Percentiles rank a stretch among this genome's conserved stretches.
phyloP scores from a whole-genome alignment of 208 protist species.

The Wallacemonas rigidus region DNA sequence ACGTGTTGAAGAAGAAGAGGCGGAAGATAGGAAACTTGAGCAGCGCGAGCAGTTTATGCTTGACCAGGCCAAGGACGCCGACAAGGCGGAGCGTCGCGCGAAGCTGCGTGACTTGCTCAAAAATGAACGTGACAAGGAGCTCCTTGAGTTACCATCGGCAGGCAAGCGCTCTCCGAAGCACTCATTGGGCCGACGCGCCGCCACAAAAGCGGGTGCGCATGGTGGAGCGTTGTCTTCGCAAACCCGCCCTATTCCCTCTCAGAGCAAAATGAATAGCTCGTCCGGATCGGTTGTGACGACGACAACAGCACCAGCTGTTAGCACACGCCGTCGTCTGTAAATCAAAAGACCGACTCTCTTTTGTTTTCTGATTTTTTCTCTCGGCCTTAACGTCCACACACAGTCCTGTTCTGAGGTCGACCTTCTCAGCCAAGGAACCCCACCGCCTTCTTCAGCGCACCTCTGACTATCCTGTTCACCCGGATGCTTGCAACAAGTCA shows the following conservation, averaged over 20 bases:
- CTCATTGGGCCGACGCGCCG: not conserved
- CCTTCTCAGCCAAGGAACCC: no score
- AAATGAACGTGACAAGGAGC: slow-evolving; percentile 75
- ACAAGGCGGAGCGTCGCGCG: slow-evolving; percentile 84
- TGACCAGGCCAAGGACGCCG: slow-evolving; percentile 85
- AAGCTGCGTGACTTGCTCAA: slow-evolving; percentile 89
- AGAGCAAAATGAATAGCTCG: not conserved
- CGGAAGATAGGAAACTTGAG: slow-evolving; percentile 66
- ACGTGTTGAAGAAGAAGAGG: slow-evolving; percentile 39
- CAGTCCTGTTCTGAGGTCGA: no score
- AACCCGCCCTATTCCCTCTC: not conserved
- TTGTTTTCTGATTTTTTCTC: not conserved
- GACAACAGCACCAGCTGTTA: not conserved
- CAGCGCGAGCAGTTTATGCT: slow-evolving; percentile 71
- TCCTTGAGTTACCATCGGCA: slow-evolving; percentile 37
- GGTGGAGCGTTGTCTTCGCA: not conserved
- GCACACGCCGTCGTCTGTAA: slow-evolving; percentile 10
- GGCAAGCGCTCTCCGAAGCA: slow-evolving; percentile 11
- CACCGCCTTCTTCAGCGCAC: no score
- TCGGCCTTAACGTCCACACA: no score
- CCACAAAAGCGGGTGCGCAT: not conserved
- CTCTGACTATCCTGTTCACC: no score
- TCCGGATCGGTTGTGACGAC: not conserved
- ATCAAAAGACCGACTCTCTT: not conserved
- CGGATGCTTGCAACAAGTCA: no score